Base-by-base conservation (phyloP, 2,329 filamentous ascomycete species). In the Huntiella bhutanensis region DNA sequence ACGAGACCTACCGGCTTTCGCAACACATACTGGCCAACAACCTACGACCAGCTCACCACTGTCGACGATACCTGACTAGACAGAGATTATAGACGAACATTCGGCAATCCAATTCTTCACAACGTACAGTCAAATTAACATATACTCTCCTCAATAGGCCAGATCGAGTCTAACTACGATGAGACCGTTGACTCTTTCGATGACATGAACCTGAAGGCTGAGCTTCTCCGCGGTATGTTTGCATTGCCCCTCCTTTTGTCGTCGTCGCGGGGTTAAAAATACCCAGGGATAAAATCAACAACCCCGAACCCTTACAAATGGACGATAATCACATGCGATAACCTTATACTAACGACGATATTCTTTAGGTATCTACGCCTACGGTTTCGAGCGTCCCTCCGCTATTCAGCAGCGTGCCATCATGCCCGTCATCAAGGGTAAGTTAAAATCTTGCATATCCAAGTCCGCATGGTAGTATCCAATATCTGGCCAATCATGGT, bases 91-190 rank as follows among this genome's bases (percentile, higher is more conserved):
- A 41, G 13, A 11, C 17, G 19, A 8, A n/a, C 13, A 33, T 15
- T 41, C 8, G 11, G 22, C 10, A 22, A 19, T 15, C 8, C 28
- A 33, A 11, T 33, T 13, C 22, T 28, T 28, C 22, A 28, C 5
- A 28, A 28, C 22, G 22, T 10, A 10, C 22, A 28, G 22, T 28
- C 22, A 10, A 28, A 28, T 28, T 28, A 28, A 28, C 22, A 28
- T 7, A 10, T 10, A 10, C 6, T 28, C 22, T 28, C 22, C 8
- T 28, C 22, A 28, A 28, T 28, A 94, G 88, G 81, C 69, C 86
- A 93, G 73, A 98, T 98, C 76, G 92, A 98, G 77, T 94, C 87
- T 64, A 98, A 98, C 84, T 98, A 96, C 73, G 91, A 98, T 77
- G 87, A 96, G 77, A 87, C 88, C 61, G 88, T 91, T 68, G 92